A percentile compares a stretch with the other conserved stretches of the same genome.
Evolutionary conservation across 352 stramenopile species (phyloP).

Genomic region (Phytophthora foliorum): DNA sequence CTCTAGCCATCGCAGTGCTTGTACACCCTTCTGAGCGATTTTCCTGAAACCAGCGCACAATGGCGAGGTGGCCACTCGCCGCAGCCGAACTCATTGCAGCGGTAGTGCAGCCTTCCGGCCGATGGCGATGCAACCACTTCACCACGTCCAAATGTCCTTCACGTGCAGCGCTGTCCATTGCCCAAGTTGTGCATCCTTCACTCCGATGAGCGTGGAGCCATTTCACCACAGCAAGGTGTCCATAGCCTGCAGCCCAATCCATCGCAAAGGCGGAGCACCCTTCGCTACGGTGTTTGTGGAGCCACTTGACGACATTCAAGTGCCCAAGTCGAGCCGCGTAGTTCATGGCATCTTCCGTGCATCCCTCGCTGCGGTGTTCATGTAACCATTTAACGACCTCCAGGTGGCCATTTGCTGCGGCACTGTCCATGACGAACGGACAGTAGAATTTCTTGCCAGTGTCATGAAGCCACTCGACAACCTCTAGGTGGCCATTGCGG

Average conservation of each 20-base stretch:
- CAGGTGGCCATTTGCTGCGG: conserved; percentile 16
- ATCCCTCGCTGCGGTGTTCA: conserved; percentile 14
- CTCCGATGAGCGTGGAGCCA: conserved; percentile 10
- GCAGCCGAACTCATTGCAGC: neutral
- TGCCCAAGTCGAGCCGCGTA: conserved; percentile 1
- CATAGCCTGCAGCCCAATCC: conserved; percentile 10
- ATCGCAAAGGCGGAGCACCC: conserved; percentile 4
- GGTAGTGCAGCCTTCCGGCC: conserved; percentile 11
- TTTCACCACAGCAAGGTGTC: conserved; percentile 16
- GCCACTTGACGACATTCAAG: conserved; percentile 16
- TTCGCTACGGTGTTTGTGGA: conserved; percentile 13
- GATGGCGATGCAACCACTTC: conserved; percentile 10
- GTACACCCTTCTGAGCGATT: conserved; percentile 13
- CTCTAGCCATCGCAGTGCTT: conserved; percentile 1
- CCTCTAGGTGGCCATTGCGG: conserved; percentile 18
- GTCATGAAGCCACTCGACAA: too few species aligned
- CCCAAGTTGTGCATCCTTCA: conserved; percentile 13
- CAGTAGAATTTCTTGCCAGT: conserved; percentile 14
- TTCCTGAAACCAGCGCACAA: conserved; percentile 22
- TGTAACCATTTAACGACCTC: conserved; percentile 15
- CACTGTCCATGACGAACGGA: conserved; percentile 7
- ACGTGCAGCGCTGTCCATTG: conserved; percentile 13
- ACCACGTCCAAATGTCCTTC: conserved; percentile 11
- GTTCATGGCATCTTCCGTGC: conserved; percentile 6
- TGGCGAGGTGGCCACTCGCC: conserved; percentile 6